Conservation (phyloP, 805 yeast genomes). For the Teunomyces tritomae region DNA sequence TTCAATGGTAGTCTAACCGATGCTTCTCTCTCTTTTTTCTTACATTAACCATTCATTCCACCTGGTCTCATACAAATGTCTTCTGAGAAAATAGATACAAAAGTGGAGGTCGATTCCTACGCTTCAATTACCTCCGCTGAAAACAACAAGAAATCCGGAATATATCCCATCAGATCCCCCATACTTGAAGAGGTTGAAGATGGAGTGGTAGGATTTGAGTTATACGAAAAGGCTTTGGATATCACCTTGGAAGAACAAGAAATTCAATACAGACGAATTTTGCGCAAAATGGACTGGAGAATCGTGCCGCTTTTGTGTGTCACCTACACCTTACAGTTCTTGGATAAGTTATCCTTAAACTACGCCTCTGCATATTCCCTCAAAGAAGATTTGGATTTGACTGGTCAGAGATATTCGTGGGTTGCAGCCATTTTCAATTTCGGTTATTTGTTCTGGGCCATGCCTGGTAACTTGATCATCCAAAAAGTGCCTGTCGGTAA, state of each 20-base stretch:
- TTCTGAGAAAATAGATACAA: background rate
- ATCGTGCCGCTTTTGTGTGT: conserved; percentile 51
- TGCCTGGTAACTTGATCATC: conserved; percentile 35
- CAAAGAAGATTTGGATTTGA: conserved; percentile 39
- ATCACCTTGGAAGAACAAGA: conserved; percentile 27
- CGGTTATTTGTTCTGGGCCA: conserved; percentile 54
- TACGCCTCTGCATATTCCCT: conserved; percentile 70
- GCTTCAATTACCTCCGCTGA: background rate
- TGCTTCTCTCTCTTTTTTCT: too few relatives aligned
- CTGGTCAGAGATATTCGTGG: conserved; percentile 48
- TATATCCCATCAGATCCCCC: conserved; percentile 2
- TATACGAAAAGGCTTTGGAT: conserved; percentile 26
- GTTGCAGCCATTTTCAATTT: conserved; percentile 54
- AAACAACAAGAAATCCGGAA: background rate
- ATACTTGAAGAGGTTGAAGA: conserved; percentile 5
- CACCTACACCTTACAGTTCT: conserved; percentile 54
- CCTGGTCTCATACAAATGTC: too few relatives aligned
- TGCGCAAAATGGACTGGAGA: conserved; percentile 43
- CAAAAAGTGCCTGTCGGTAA: conserved; percentile 56
- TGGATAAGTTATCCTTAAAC: conserved; percentile 57
- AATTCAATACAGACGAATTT: conserved; percentile 9
- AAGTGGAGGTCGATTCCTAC: background rate
- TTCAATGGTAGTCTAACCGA: background rate
- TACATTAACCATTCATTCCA: background rate
- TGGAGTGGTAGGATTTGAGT: conserved; percentile 21